Evolutionary conservation across 345 rosid species (phyloP).

Genomic region (Syzygium aromaticum): DNA sequence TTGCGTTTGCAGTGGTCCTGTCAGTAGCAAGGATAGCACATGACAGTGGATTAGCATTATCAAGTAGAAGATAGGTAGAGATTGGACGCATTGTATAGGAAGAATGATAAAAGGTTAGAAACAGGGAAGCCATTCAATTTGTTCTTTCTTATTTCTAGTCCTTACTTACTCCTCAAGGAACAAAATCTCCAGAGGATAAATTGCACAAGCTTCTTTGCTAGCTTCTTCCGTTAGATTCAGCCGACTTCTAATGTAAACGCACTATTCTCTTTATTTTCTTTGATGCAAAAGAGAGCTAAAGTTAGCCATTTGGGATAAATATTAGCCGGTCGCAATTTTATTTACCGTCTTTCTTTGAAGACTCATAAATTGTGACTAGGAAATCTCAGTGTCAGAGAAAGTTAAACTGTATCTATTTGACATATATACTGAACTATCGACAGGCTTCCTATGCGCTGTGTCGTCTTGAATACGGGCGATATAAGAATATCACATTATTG

Average conservation of each 20-base stretch:
- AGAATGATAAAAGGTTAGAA: background rate
- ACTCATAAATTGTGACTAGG: background rate
- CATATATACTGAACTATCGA: background rate
- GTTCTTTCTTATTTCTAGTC: background rate
- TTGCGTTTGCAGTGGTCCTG: background rate
- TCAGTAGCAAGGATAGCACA: background rate
- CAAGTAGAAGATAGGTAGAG: background rate
- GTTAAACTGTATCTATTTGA: background rate
- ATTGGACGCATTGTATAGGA: background rate
- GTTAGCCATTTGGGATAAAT: background rate
- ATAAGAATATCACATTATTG: background rate
- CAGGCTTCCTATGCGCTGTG: background rate
- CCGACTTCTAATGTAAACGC: background rate
- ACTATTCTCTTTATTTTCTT: too few species aligned
- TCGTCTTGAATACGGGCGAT: background rate
- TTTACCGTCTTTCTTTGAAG: background rate
- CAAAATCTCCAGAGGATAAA: background rate
- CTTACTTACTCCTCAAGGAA: background rate
- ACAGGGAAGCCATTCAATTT: background rate
- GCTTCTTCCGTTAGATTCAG: background rate
- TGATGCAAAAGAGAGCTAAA: too few species aligned
- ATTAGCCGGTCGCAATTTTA: background rate
- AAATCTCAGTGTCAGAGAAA: background rate
- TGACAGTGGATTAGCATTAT: background rate
- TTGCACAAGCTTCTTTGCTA: background rate